Base-by-base conservation (phyloP, 2,329 filamentous ascomycete genomes). In the Coleophoma crateriformis region DNA sequence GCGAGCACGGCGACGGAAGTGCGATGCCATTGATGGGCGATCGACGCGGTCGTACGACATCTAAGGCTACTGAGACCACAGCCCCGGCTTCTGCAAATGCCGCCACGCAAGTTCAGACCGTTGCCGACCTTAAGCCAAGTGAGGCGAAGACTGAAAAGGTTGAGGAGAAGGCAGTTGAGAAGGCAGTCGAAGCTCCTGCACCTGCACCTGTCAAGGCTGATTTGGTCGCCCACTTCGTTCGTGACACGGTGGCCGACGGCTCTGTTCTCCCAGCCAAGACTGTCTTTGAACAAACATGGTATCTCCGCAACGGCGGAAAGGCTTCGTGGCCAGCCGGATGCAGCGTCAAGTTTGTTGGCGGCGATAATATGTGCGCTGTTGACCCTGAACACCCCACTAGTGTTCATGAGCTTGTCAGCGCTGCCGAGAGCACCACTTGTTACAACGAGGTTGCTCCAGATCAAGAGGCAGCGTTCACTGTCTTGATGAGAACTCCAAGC, bases 301-400 rank as follows among this genome's bases (percentile, higher is more conserved):
- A 87, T 47, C 78, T 99, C 38, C 85, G 84, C 62, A 99, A 99
- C 65, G 84, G 86, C 17, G 92, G 94, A 27, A 81, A 81, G 11
- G 71, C 76, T 45, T 69, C 84, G 12, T 99, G 94, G 94, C 94
- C 94, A 35, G 81, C 84, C 49, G 94, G 91, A 54, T 95, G 90
- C 75, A 87, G 85, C 50, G 88, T 97, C 60, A 89, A 88, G 69
- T 96, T 91, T 63, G 87, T 95, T 51, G 90, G 92, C 50, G 94
- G 94, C 46, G 92, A 97, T 68, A 90, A 92, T 71, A 97, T 99
- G 94, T 89, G 95, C 60, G 87, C 91, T 58, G 79, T 96, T 48
- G 88, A 96, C 67, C 83, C 87, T 46, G 79, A 78, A 54, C 87
- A 87, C 61, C 88, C 90, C 20, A 84, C 87, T n/a, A 88, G 86